Conservation (phyloP, 169 alveolate species). For the Plasmodium relictum region DNA sequence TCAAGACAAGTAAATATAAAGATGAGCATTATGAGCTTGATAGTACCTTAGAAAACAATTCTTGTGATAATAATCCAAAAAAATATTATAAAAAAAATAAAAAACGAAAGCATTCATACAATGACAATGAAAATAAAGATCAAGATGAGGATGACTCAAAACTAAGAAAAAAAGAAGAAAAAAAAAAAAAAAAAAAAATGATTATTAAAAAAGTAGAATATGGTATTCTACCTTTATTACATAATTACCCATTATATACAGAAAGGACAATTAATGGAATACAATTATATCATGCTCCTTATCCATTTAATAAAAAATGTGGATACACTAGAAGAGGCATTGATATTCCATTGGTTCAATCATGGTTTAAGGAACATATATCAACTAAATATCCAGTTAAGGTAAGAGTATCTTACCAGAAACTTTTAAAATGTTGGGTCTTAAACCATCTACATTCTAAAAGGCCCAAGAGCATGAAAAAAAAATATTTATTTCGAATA, state of each 20-base stretch:
- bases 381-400: conserved; percentile 98
- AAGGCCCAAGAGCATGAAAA: conserved; percentile 95
- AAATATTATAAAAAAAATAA: conserved; percentile 5
- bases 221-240: conserved; percentile 80
- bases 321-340: conserved; percentile 97
- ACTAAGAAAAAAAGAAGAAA: neutral
- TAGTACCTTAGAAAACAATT: conserved; percentile 43
- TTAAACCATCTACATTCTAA: conserved; percentile 95
- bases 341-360: conserved; percentile 97
- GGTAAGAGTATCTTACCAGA: conserved; percentile 98
- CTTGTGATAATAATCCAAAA: conserved; percentile 19
- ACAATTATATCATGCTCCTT: conserved; percentile 97
- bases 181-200: conserved; percentile 5
- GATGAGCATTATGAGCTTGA: conserved; percentile 19
- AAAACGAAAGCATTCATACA: conserved; percentile 32
- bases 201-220: conserved; percentile 41
- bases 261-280: conserved; percentile 85
- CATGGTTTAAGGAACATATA: conserved; percentile 99
- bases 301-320: conserved; percentile 98
- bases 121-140: neutral
- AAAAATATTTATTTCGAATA: conserved; percentile 95
- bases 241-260: conserved; percentile 79
- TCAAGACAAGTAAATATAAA: conserved; percentile 6
- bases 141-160: neutral
- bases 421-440: conserved; percentile 98